Evolutionary conservation across 192 early-diverging fungal species (phyloP).

Genomic region (Jimgerdemannia flammicorona): DNA sequence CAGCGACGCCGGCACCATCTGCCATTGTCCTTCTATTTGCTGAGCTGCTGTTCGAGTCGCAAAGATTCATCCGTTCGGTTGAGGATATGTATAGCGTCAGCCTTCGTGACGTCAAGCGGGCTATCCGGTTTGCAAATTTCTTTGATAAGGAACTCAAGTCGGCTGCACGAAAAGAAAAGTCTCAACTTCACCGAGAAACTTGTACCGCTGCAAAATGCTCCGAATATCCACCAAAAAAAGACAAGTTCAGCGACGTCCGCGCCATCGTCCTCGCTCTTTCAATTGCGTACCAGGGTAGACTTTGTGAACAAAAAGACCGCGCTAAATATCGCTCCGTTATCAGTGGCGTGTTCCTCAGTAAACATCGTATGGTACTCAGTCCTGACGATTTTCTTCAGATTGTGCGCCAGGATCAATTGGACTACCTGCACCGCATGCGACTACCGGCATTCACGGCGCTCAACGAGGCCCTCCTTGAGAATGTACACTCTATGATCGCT

Average conservation of each 20-base stretch:
- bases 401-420: slow-evolving; percentile 4
- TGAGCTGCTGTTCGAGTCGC: slow-evolving; percentile 11
- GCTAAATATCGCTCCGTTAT: slow-evolving; percentile 4
- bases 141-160: slow-evolving; percentile 4
- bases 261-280: slow-evolving; percentile 7
- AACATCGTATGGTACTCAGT: neutral
- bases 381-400: neutral
- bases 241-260: no score
- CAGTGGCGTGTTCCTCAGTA: slow-evolving; percentile 3
- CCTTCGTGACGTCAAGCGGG: slow-evolving; percentile 16
- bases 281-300: slow-evolving; percentile 11
- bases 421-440: slow-evolving; percentile 11
- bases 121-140: slow-evolving; percentile 8
- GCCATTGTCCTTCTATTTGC: neutral
- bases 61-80: slow-evolving; percentile 7
- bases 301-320: slow-evolving; percentile 9
- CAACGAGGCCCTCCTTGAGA: slow-evolving; percentile 16
- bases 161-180: neutral
- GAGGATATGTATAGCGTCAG: slow-evolving; percentile 20
- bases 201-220: neutral
- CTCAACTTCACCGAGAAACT: no score
- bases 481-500: slow-evolving; percentile 11
- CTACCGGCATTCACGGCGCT: slow-evolving; percentile 5
- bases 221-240: neutral
- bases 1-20: no score